Evolutionary conservation across 768 basidiomycete genomes (phyloP), one percentile per base, ranked within the genome.

Genomic region (Hemileccinum impolitum): DNA sequence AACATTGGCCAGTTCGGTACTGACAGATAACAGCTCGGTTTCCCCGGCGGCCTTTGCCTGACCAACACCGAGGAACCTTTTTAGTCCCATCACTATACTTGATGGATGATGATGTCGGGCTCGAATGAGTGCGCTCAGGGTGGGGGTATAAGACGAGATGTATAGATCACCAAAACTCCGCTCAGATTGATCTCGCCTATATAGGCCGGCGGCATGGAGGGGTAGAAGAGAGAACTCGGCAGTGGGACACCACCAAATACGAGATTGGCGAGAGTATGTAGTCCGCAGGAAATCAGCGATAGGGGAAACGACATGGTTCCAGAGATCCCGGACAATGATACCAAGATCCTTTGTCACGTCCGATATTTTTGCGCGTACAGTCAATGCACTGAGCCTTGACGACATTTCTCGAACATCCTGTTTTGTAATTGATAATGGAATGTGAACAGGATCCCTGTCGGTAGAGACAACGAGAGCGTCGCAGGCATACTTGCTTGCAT

Each of bases 401-500:
- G 34, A 36, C 12, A 45, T 2, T 0, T 18, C 42, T 25, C 50
- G 50, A 14, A 48, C 42, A 25, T 15, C 21, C 26, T 37, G 6
- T 7, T 12, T 32, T 43, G 11, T 43, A n/a, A n/a, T n/a, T n/a
- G n/a, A n/a, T n/a, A n/a, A n/a, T n/a, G n/a, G n/a, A n/a, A n/a
- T n/a, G n/a, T n/a, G n/a, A n/a, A n/a, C n/a, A n/a, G n/a, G n/a
- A n/a, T n/a, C n/a, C n/a, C n/a, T n/a, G n/a, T n/a, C 21, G 7
- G 32, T 8, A 8, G 34, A 43, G 19, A 43, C 4, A 8, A 43
- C 32, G 15, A 43, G 43, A 19, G 36, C 36, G 7, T 37, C 36
- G 18, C 36, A 17, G n/a, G 17, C 14, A 17, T 32, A 23, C 19
- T 36, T 21, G 46, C 59, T 53, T 17, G 63, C 51, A 43, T 70